phyloP scores from a whole-genome alignment of 1,139 yeast species.

The Hyphopichia buzzinii region DNA sequence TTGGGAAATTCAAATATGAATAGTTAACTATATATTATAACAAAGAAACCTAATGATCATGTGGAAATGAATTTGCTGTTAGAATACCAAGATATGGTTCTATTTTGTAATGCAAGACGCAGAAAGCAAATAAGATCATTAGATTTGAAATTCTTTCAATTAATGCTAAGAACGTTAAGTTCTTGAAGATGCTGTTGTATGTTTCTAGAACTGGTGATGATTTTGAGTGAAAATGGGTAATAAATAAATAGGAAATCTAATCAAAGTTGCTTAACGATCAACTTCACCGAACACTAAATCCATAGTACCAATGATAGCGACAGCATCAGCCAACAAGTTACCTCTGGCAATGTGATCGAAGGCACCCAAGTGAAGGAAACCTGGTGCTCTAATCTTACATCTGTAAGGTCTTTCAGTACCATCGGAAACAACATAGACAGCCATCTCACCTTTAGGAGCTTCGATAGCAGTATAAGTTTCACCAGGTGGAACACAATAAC shows the following conservation, averaged over 20 bases:
- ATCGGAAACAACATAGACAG: slow-evolving; percentile 83
- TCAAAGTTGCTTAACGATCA: slow-evolving; percentile 57
- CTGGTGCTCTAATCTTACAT: slow-evolving; percentile 92
- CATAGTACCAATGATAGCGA: slow-evolving; percentile 93
- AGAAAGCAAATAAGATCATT: not conserved
- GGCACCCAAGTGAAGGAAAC: slow-evolving; percentile 87
- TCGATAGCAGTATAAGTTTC: slow-evolving; percentile 91
- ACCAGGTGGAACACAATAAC: slow-evolving; percentile 86
- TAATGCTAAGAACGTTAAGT: not conserved
- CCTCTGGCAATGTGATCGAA: slow-evolving; percentile 85
- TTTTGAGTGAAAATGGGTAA: not conserved
- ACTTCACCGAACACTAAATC: slow-evolving; percentile 94
- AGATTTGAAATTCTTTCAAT: no score
- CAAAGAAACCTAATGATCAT: not conserved
- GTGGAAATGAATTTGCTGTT: not conserved
- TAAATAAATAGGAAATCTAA: not conserved
- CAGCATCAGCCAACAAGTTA: slow-evolving; percentile 88
- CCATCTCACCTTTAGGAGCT: slow-evolving; percentile 97
- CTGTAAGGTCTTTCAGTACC: slow-evolving; percentile 90
- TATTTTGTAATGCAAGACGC: no score
- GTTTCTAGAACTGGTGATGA: not conserved
- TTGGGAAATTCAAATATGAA: no score
- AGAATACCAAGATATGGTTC: no score
- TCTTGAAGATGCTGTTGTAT: not conserved
- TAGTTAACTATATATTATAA: not conserved